Conservation (phyloP, 1,139 yeast genomes). For the Wickerhamomyces sp. region DNA sequence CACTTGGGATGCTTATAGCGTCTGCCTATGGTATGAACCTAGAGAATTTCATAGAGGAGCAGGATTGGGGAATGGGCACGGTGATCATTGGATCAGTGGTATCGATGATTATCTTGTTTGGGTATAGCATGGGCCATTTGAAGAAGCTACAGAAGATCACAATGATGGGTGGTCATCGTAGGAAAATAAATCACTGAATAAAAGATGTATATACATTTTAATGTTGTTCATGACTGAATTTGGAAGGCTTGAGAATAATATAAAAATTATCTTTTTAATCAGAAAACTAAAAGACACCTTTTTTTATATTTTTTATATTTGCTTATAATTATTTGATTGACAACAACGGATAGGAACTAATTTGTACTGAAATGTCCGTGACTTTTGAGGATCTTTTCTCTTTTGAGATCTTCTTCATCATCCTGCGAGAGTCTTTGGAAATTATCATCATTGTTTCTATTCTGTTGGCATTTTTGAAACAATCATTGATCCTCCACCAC, state of each 20-base stretch:
- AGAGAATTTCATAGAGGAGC: conserved; percentile 82
- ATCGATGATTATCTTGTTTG: conserved; percentile 31
- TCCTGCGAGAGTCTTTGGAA: conserved; percentile 86
- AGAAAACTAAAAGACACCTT: not conserved
- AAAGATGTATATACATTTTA: no score
- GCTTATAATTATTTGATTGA: no score
- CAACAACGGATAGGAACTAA: no score
- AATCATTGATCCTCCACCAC: conserved; percentile 35
- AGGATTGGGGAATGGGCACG: conserved; percentile 51
- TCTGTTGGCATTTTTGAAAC: conserved; percentile 82
- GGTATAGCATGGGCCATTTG: conserved; percentile 34
- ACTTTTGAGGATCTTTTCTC: conserved; percentile 33
- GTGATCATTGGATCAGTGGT: conserved; percentile 39
- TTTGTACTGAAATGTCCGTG: conserved; percentile 2
- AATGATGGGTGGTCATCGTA: conserved; percentile 30
- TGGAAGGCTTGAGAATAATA: not conserved
- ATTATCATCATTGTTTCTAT: conserved; percentile 89
- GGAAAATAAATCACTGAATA: conserved; percentile 3
- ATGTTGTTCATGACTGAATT: not conserved
- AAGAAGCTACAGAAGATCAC: conserved; percentile 41
- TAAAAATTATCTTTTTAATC: conserved; percentile 1
- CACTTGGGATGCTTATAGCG: conserved; percentile 75
- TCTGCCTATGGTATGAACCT: conserved; percentile 93
- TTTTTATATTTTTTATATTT: not conserved
- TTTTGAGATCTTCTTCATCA: conserved; percentile 66